phyloP scores from a whole-genome alignment of 2,329 filamentous ascomycete species.

The Ophiostoma sp. region DNA sequence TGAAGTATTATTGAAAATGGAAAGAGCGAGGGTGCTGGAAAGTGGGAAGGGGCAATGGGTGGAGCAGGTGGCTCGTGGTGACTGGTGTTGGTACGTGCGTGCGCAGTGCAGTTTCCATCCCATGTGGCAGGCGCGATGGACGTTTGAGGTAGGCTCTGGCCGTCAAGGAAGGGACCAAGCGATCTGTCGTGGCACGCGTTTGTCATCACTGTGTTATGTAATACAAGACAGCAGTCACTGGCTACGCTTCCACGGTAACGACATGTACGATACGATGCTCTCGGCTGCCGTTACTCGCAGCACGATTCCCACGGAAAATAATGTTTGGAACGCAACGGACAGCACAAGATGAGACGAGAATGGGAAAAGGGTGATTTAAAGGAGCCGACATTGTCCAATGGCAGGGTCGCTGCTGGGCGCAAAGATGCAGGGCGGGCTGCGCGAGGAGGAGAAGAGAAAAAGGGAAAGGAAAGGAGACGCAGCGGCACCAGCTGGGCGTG shows the following conservation, averaged over 20 bases:
- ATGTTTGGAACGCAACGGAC: background rate
- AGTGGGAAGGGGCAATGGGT: slow-evolving; percentile 22
- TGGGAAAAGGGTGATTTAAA: background rate
- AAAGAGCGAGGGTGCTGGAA: slow-evolving; percentile 15
- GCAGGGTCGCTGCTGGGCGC: slow-evolving; percentile 13
- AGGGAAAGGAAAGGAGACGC: background rate
- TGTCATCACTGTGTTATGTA: background rate
- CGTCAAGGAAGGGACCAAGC: background rate
- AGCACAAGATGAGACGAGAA: background rate
- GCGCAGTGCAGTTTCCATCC: slow-evolving; percentile 4
- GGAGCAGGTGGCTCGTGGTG: slow-evolving; percentile 13
- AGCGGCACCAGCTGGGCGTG: background rate
- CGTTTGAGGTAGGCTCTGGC: background rate
- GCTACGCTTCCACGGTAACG: background rate
- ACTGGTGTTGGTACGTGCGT: slow-evolving; percentile 15
- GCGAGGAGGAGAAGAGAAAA: slow-evolving; percentile 10
- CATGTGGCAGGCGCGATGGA: slow-evolving; percentile 13
- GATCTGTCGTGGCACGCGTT: background rate
- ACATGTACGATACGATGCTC: background rate
- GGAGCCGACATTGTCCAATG: slow-evolving; percentile 19
- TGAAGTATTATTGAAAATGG: slow-evolving; percentile 13
- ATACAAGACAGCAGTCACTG: background rate
- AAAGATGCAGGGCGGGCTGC: slow-evolving; percentile 11
- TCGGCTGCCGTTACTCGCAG: too few species aligned
- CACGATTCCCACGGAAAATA: background rate